Evolutionary conservation across 768 basidiomycete genomes (phyloP), one percentile per base, ranked within the genome.

Genomic region (Pleurotus salmoneostramineus): DNA sequence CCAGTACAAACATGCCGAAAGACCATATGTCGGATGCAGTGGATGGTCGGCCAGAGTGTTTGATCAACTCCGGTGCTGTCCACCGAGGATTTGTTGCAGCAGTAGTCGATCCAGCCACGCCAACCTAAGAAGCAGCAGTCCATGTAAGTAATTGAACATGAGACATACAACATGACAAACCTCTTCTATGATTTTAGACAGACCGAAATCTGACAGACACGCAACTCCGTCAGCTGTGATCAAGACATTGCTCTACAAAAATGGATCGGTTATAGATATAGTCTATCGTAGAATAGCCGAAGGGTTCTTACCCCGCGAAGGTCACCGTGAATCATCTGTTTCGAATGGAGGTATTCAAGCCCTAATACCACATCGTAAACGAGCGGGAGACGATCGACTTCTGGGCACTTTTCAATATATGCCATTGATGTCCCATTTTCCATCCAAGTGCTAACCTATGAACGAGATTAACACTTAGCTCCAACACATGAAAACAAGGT

Each of bases 11-110:
- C 74, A 81, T 80, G 8, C 70, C 79, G 60, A 79, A 78, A 33
- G 76, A 76, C 81, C 81, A 81, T 6, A 80, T 71, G 62, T 81
- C 79, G 4, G 76, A 77, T 45, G 71, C 62, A 11, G 69, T 75
- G 21, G 74, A 74, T 32, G 68, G 46, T 10, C 62, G 57, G 27
- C 68, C 70, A 50, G 60, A 66, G 35, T 70, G 64, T 4, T 64
- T 62, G 8, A 78, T 51, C 3, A 78, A 63, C 58, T 80, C 78
- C 6, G 77, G 77, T 2, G 77, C 76, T 49, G 63, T 64, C 77
- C 77, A 78, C 10, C 77, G 72, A 17, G 65, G 68, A 61, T 70
- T 76, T 14, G 67, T 62, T 43, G 57, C 65, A 21, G 14, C 27
- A 31, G 52, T 43, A 42, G 67, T 60, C 21, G 68, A 58, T 10